These are phyloP conservation scores for Aspergillus alliaceus DNA, from an alignment of 2,329 filamentous ascomycete genomes.

Conservation along the genomic window DNA sequence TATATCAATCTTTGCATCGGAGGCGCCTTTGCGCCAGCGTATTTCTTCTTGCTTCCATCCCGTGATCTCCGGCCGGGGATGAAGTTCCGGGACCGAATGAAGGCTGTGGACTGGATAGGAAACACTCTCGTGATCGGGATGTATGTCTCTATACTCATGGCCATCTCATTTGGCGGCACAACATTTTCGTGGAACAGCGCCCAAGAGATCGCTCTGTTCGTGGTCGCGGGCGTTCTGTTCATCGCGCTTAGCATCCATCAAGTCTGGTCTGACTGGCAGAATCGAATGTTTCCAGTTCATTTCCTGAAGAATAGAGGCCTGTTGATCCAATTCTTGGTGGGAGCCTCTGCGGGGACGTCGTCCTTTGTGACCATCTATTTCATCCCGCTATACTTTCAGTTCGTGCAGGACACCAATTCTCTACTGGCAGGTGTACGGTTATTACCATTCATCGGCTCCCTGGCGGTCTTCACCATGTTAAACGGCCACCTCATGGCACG, in stretches of 20 bases:
- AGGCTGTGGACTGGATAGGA: not conserved
- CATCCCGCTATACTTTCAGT: constrained; percentile 56
- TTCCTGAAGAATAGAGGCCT: constrained; percentile 41
- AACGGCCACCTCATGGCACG: constrained; percentile 24
- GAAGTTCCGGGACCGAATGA: not conserved
- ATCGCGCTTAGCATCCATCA: constrained; percentile 46
- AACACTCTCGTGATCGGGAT: constrained; percentile 47
- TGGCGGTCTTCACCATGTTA: constrained; percentile 20
- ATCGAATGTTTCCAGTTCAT: constrained; percentile 52
- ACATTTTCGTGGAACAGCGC: constrained; percentile 50
- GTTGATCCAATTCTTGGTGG: constrained; percentile 46
- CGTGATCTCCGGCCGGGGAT: constrained; percentile 18
- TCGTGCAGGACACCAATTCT: constrained; percentile 44
- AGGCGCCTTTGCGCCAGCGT: constrained; percentile 33
- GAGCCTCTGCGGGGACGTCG: constrained; percentile 34
- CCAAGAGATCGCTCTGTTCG: constrained; percentile 31
- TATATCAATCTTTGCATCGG: constrained; percentile 50
- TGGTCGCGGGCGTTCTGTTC: constrained; percentile 46
- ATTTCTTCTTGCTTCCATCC: constrained; percentile 14
- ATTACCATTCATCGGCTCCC: constrained; percentile 26
- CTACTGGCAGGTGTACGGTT: constrained; percentile 30
- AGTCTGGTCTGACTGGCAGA: constrained; percentile 38
- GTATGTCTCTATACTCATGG: constrained; percentile 50
- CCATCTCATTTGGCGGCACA: constrained; percentile 53
- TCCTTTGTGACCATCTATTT: constrained; percentile 50